Percentiles rank a stretch among this genome's conserved stretches.
These are phyloP conservation scores for Apodospora peruviana DNA, from an alignment of 495 filamentous ascomycete species.

Conservation along the genomic window DNA sequence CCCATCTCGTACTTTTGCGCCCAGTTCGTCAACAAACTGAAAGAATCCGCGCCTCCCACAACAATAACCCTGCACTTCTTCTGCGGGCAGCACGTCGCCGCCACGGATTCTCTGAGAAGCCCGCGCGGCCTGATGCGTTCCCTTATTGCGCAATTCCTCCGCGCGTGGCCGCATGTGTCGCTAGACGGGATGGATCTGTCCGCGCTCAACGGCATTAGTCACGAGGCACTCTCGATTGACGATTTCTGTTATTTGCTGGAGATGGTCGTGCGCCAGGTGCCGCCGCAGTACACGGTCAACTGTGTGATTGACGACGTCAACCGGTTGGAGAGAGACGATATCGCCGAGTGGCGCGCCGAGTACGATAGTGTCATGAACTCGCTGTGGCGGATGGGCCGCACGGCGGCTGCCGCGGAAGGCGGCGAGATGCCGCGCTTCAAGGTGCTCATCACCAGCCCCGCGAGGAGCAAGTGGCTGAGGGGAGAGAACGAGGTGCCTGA, in stretches of 20 bases:
- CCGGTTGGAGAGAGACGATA: constrained; percentile 4
- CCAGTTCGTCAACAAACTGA: background rate
- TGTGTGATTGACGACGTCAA: constrained; percentile 10
- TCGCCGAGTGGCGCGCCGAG: constrained; percentile 4
- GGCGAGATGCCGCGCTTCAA: constrained; percentile 4
- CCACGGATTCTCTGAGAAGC: constrained; percentile 1
- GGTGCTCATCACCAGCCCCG: constrained; percentile 11
- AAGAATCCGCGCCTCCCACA: background rate
- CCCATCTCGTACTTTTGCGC: constrained; percentile 14
- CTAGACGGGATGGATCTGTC: constrained; percentile 7
- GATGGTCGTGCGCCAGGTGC: constrained; percentile 3
- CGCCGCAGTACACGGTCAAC: constrained; percentile 1
- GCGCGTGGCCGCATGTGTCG: background rate
- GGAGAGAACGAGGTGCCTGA: background rate
- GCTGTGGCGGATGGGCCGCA: too few relatives aligned
- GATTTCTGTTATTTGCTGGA: constrained; percentile 6
- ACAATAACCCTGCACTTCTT: constrained; percentile 4
- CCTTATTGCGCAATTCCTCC: constrained; percentile 7
- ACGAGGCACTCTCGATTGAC: background rate
- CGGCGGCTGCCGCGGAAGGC: background rate
- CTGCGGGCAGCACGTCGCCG: constrained; percentile 10
- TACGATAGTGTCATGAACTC: constrained; percentile 1
- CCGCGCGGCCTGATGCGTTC: constrained; percentile 8
- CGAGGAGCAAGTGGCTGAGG: constrained; percentile 4
- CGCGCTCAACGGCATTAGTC: background rate